These are phyloP conservation scores for Cercis canadensis DNA, from an alignment of 306 rosid species.

Conservation along the genomic window DNA sequence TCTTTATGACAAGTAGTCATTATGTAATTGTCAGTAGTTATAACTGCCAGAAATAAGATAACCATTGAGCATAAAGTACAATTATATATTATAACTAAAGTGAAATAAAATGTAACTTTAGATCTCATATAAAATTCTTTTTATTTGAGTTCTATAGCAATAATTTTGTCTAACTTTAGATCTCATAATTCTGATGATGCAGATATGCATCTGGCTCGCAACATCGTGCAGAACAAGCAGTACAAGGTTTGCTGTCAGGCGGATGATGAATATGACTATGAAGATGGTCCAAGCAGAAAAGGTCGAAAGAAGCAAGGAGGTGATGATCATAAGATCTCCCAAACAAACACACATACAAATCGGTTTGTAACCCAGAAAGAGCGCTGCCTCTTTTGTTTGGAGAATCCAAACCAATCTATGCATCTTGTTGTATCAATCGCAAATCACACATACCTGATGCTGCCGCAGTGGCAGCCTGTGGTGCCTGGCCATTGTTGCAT, in stretches of 20 bases:
- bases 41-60: too few relatives aligned
- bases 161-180: too few relatives aligned
- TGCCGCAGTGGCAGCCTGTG: slow-evolving; percentile 84
- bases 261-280: slow-evolving; percentile 92
- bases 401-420: slow-evolving; percentile 74
- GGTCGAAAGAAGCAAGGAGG: slow-evolving; percentile 58
- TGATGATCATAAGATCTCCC: slow-evolving; percentile 58
- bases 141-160: not conserved
- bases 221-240: slow-evolving; percentile 76
- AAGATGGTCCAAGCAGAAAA: slow-evolving; percentile 67
- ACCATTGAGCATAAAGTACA: too few relatives aligned
- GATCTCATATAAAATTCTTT: too few relatives aligned
- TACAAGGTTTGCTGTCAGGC: slow-evolving; percentile 66
- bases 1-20: too few relatives aligned
- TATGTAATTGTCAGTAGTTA: too few relatives aligned
- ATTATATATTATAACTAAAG: too few relatives aligned
- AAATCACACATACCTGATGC: slow-evolving; percentile 82
- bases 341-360: slow-evolving; percentile 45
- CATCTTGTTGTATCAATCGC: slow-evolving; percentile 90
- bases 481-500: slow-evolving; percentile 94
- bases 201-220: slow-evolving; percentile 86
- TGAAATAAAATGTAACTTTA: too few relatives aligned
- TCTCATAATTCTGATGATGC: slow-evolving; percentile 60
- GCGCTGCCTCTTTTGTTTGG: slow-evolving; percentile 83
- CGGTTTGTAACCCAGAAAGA: slow-evolving; percentile 72